Base-by-base conservation (phyloP, 176 grass and related monocot species). In the Rhynchospora tenuis region DNA sequence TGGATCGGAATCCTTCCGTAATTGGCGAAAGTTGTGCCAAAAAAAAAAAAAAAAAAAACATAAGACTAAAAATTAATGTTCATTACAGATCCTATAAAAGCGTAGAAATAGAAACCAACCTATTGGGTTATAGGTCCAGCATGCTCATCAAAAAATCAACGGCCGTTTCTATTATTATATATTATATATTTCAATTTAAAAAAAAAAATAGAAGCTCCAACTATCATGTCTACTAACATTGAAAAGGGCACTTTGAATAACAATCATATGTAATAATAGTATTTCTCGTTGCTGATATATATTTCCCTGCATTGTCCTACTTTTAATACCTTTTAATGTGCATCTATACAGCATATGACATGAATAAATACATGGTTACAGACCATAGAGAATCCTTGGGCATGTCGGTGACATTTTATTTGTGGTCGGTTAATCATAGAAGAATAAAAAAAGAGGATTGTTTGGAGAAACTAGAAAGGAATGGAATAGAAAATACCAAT, bases 351-450 rank as follows among this genome's bases (percentile, higher is more conserved):
- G 5, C 24, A 51, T 8, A 73, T 19, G 46, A 29, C 44, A 73
- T 73, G 71, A 52, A 14, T 5, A 28, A 0, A 13, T 27, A 20
- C 46, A 74, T 74, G 46, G 11, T 74, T 50, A 3, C 4, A 3
- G 2, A 22, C 46, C 44, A 52, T 27, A 16, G 5, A 74, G 24
- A 74, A 74, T 74, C 71, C 11, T 51, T 5, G 71, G 1, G 6
- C 45, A 74, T 74, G 71, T 74, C 71, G 71, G 71, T 74, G 71
- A 14, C 46, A 74, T 74, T 74, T 27, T 74, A 74, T 51, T 51
- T 74, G 71, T 51, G 71, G 71, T 74, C 71, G 71, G 71, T 74
- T 74, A 52, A 72, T 72, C 22, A 50, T 52, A 74, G 46, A 74
- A 51, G 44, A 74, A 74, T 51, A 74, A 28, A 51, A 51, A n/a